A percentile compares a stretch with the other conserved stretches of the same genome.
These are phyloP conservation scores for Knufia petricola DNA, from an alignment of 2,329 filamentous ascomycete genomes.

Conservation along the genomic window DNA sequence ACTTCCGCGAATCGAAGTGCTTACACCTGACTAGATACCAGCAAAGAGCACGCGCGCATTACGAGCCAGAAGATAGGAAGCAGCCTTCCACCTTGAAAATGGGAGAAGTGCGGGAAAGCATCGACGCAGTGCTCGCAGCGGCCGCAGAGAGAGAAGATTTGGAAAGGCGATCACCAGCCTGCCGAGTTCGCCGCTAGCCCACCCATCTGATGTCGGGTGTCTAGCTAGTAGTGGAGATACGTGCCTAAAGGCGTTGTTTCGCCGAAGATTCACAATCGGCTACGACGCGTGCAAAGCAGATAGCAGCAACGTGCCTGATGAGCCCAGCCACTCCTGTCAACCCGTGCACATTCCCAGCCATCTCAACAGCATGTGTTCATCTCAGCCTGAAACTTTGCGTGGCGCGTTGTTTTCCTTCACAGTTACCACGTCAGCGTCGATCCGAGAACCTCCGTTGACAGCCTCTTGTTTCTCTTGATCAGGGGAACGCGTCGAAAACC, in stretches of 20 bases:
- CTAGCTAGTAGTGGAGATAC: conserved; percentile 3
- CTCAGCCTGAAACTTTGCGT: conserved; percentile 2
- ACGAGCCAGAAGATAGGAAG: conserved; percentile 3
- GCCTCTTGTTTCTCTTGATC: conserved; percentile 2
- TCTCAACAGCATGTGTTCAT: too few relatives aligned
- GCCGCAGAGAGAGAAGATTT: conserved; percentile 1
- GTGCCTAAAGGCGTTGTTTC: conserved; percentile 3
- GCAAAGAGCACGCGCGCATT: conserved; percentile 2
- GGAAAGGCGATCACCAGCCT: conserved; percentile 3
- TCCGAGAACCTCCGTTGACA: neutral
- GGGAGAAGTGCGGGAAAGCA: conserved; percentile 3
- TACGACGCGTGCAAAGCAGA: conserved; percentile 3
- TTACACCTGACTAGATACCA: conserved; percentile 4
- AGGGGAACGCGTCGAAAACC: conserved; percentile 1
- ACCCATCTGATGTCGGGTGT: conserved; percentile 3
- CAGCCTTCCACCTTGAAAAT: conserved; percentile 3
- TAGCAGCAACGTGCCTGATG: conserved; percentile 2
- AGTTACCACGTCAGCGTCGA: conserved; percentile 1
- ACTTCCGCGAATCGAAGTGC: conserved; percentile 3
- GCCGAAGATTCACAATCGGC: conserved; percentile 2
- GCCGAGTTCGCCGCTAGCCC: conserved; percentile 1
- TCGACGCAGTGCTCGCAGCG: conserved; percentile 3
- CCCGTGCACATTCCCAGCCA: too few relatives aligned
- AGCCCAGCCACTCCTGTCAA: conserved; percentile 1
- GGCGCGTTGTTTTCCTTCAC: conserved; percentile 2